Evolutionary conservation across 306 rosid genomes (phyloP), one percentile per base, ranked within the genome.

Genomic region (Lotus japonicus): DNA sequence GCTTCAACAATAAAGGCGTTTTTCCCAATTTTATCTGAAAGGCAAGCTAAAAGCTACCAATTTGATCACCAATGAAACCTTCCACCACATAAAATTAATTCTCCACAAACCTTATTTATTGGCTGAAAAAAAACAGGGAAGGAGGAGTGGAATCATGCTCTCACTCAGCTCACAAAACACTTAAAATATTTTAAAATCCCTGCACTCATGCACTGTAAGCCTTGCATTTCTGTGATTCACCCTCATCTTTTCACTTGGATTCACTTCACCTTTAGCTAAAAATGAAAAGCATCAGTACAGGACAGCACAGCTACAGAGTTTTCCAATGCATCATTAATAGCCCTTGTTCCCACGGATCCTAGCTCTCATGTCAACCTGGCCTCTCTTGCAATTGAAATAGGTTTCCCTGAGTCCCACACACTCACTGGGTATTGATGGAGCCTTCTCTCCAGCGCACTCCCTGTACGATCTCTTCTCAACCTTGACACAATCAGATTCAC

Each of bases 311-410:
- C 43, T 6, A 14, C 26, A 45, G 28, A 21, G 50, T 54, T 64
- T 70, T 56, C 62, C 46, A 35, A 18, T 53, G 51, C 36, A 46
- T 56, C 48, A 10, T 23, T 38, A 80, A 64, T 84, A 81, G 39
- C 88, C 88, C 64, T 84, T 84, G 83, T 84, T 84, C 50, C 88
- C 88, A 8, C 88, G 85, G 77, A 80, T 84, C 72, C 85, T 77
- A 56, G 83, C 81, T 77, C 88, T 81, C 88, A 84, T 84, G 68
- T 82, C 86, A 70, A 82, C 68, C 86, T 94, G 98, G 75, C 98
- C 98, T 75, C 98, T 87, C 74, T 94, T 94, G 92, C 98, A 94
- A 71, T 90, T 88, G 92, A 94, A 94, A 72, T 85, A 90, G 49
- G 98, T 94, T 83, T 94, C 98, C 81, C 98, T 85, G 52, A 94